Evolutionary conservation across 1,284 basidiomycete genomes (phyloP).

Genomic region (Gymnopus androsaceus): DNA sequence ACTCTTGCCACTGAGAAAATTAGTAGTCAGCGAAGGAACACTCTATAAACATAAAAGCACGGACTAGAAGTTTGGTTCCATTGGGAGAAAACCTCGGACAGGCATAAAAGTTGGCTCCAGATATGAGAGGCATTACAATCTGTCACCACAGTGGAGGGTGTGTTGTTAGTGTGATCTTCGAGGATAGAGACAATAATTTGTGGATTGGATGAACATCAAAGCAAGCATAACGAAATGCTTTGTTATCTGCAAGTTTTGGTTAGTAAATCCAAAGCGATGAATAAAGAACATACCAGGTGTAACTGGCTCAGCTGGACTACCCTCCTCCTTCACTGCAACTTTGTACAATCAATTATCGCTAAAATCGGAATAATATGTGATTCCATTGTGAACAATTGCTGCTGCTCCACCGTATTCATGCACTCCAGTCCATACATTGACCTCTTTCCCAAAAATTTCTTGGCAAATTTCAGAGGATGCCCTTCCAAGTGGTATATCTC

Average conservation of each 20-base stretch:
- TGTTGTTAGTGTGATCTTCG: slow-evolving; percentile 69
- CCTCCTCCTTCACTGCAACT: slow-evolving; percentile 28
- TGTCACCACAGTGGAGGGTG: slow-evolving; percentile 54
- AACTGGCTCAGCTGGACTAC: slow-evolving; percentile 48
- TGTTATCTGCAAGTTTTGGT: slow-evolving; percentile 40
- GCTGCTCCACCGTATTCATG: slow-evolving; percentile 63
- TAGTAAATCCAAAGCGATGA: slow-evolving; percentile 3
- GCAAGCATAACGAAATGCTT: slow-evolving; percentile 58
- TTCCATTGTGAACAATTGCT: slow-evolving; percentile 48
- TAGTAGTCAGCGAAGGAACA: too few relatives aligned
- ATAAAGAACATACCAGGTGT: slow-evolving; percentile 53
- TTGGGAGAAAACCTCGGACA: slow-evolving; percentile 67
- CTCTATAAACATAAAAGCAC: too few relatives aligned
- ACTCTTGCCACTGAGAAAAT: slow-evolving; percentile 77
- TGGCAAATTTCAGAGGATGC: slow-evolving; percentile 49
- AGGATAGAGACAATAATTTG: slow-evolving; percentile 56
- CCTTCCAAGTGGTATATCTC: slow-evolving; percentile 63
- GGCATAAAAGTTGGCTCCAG: slow-evolving; percentile 71
- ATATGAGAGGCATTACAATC: slow-evolving; percentile 43
- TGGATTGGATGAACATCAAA: slow-evolving; percentile 52
- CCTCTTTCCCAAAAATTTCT: slow-evolving; percentile 46
- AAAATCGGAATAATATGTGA: slow-evolving; percentile 60
- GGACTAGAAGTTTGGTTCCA: slow-evolving; percentile 49
- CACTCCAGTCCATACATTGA: slow-evolving; percentile 57
- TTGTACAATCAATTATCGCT: slow-evolving; percentile 53